phyloP scores from a whole-genome alignment of 108 stramenopile species.

The Skeletonema tropicum region DNA sequence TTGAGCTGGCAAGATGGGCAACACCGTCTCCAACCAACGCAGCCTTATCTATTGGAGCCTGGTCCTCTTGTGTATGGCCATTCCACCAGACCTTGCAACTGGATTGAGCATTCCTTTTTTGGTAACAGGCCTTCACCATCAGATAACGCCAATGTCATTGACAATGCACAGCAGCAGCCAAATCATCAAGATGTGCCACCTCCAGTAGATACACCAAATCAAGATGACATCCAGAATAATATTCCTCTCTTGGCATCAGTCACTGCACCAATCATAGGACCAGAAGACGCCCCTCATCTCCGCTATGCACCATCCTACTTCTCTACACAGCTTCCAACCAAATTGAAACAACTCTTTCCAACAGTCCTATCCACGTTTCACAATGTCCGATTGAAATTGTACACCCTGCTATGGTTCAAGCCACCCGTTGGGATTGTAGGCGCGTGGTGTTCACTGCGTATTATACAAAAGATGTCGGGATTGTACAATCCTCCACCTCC shows the following conservation, averaged over 20 bases:
- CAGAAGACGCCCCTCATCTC: slow-evolving; percentile 43
- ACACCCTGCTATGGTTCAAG: slow-evolving; percentile 55
- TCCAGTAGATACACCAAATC: neutral
- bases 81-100: slow-evolving; percentile 14
- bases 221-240: neutral
- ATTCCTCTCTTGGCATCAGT: slow-evolving; percentile 7
- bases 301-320: slow-evolving; percentile 49
- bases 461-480: slow-evolving; percentile 45
- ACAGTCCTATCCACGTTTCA: slow-evolving; percentile 3
- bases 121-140: neutral
- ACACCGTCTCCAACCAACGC: slow-evolving; percentile 25
- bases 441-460: slow-evolving; percentile 25
- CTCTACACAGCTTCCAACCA: slow-evolving; percentile 32
- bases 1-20: slow-evolving; percentile 27
- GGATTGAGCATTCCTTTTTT: slow-evolving; percentile 38
- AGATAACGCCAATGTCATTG: neutral
- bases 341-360: slow-evolving; percentile 19
- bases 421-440: slow-evolving; percentile 78
- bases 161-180: neutral
- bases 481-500: slow-evolving; percentile 38
- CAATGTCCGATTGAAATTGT: slow-evolving; percentile 12
- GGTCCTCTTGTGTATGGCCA: slow-evolving; percentile 23
- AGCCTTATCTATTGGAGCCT: slow-evolving; percentile 31
- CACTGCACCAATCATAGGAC: slow-evolving; percentile 25
- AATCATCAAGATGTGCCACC: neutral